Evolutionary conservation across 148 eudicot genomes (phyloP), one percentile per base, ranked within the genome.

Genomic region (Vaccinium macrocarpon): DNA sequence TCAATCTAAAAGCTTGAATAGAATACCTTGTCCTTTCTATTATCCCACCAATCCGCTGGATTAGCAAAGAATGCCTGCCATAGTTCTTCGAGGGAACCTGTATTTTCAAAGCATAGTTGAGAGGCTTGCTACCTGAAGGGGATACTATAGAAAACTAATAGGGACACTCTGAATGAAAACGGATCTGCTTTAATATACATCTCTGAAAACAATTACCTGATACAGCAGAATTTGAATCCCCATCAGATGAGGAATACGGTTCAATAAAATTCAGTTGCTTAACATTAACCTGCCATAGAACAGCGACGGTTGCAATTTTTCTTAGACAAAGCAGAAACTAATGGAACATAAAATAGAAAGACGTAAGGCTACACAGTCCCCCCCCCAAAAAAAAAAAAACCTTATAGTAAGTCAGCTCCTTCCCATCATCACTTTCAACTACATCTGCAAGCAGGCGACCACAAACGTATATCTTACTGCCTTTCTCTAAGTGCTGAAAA

Each of bases 31-130:
- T 88, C 92, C 86, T 89, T 95, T 85, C 98, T 88, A 85, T 97
- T 95, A 83, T 97, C 99, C 99, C 98, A 97, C 99, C 99, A 95
- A 61, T 95, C 98, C n/a, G 84, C 76, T 68, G 99, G 99, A 90
- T 93, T 95, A 70, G 96, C 98, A 87, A 97, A 97, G 86, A 91
- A 97, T 15, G 97, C 96, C 88, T 95, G 99, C 99, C 98, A 97
- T 29, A 97, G 94, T 79, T 95, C 96, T 88, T 93, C 93, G 9
- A 72, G 66, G 46, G 99, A 27, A 9, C 88, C 89, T 71, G 90
- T 91, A 81, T 35, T 84, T 85, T 89, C 84, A 85, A 84, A 74
- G 89, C 83, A 59, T 90, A 81, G 78, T 86, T 87, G 78, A 71
- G 85, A 66, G 81, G 81, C 76, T 86, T 93, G 74, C 81, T 89